Evolutionary conservation across 495 filamentous ascomycete species (phyloP), one percentile per base, ranked within the genome.

Genomic region (Penicillium pulvis): DNA sequence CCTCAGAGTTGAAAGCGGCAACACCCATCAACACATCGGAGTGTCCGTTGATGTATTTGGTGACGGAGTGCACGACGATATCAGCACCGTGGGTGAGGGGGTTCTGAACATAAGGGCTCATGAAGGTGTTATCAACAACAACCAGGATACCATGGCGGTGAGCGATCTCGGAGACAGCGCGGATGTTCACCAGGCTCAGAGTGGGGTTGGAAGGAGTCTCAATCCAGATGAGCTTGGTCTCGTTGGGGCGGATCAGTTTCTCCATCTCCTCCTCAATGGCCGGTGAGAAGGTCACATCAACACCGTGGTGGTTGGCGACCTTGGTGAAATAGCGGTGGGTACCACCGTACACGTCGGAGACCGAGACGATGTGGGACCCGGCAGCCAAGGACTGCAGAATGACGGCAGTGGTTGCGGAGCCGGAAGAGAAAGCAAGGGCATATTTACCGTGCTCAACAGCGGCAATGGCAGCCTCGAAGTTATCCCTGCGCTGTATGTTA

Each of bases 21-120:
- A 90, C 87, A 57, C 94, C 94, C 94, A 99, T 99, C 52, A 97
- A 82, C n/a, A 99, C 94, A 71, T 99, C 83, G 11, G 85, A 88
- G 76, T 99, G 94, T 7, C 94, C 94, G 70, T 99, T 99, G 73
- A 99, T 98, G 76, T 98, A 99, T 74, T 99, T 99, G 8, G 94
- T 99, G n/a, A 99, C 94, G 41, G 89, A 93, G 80, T 99, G 94
- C n/a, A 98, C 87, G 44, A 98, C 94, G 47, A 99, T 92, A 69
- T 99, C 95, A 36, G 94, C 94, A 64, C 94, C 94, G 74, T 95
- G 91, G 64, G 92, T 85, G 26, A 99, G 82, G 2, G 94, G 94
- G 72, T 97, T 98, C 74, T 99, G 94, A 24, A 98, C 81, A 70
- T 98, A 99, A 26, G 94, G 94, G 59, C 86, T 90, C 65, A 99